Base-by-base conservation (phyloP, 768 basidiomycete genomes). In the Rhodotorula graminis region DNA sequence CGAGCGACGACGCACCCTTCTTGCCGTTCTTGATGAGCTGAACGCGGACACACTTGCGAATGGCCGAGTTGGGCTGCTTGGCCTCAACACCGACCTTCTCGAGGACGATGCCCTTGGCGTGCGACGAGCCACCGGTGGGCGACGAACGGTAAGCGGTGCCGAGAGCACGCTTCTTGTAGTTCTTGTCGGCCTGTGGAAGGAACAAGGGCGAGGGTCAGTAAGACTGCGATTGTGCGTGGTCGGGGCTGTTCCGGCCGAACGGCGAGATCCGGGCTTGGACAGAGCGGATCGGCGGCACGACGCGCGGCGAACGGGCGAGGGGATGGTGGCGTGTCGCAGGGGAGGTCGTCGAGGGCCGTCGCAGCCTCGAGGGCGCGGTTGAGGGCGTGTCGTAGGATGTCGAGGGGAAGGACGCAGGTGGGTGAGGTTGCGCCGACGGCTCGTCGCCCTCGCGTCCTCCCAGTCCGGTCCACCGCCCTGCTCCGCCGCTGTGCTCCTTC, bases 1-100 rank as follows among this genome's bases (percentile, higher is more conserved):
- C n/a, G 27, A n/a, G 55, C 37, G 37, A 14, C 0, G 57, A 40
- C 69, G 63, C 16, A 64, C 56, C 46, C 83, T 98, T 98, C 90
- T 99, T 99, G 77, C 96, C 96, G 85, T 99, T 99, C 88, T 99
- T 99, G 83, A 99, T 98, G 78, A 99, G 87, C 81, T 99, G 96
- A 75, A 99, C 96, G 85, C 96, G 93, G 78, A 99, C 96, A 86
- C 96, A 99, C 84, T 99, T 99, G 83, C 96, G 93, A 84, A 99
- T 98, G 82, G 96, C 96, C 82, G 96, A 99, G 88, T 99, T 99
- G 84, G 96, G 96, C 84, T 99, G 96, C 85, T 99, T 99, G 82
- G 96, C 95, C 85, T 99, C 96, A 76, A 99, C 95, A 82, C 96
- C 96, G 80, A 99, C 93, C 86, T 99, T 99, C 85, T 99, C 96